A percentile compares a stretch with the other conserved stretches of the same genome.
These are phyloP conservation scores for Aspergillus aculeatus DNA, from an alignment of 2,329 filamentous ascomycete genomes.

Conservation along the genomic window DNA sequence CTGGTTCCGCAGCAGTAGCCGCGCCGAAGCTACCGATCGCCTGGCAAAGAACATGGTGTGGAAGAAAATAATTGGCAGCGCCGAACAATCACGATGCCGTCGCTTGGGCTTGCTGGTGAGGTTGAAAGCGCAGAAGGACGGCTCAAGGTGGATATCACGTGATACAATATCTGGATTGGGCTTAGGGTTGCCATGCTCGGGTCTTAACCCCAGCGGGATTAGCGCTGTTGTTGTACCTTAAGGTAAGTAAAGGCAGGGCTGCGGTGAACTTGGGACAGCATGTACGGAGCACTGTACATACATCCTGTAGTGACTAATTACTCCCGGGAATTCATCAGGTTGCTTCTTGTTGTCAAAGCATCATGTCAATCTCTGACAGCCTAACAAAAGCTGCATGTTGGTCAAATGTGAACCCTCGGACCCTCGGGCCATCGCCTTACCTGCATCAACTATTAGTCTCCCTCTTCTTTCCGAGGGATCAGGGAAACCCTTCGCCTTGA, in stretches of 20 bases:
- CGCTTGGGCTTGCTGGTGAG: conserved; percentile 21
- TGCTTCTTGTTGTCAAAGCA: conserved; percentile 3
- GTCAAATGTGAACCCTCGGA: conserved; percentile 7
- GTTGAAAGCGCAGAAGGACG: conserved; percentile 18
- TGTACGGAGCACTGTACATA: too few species aligned
- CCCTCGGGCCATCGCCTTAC: neutral
- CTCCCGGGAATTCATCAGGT: neutral
- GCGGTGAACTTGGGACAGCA: too few species aligned
- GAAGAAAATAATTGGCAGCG: conserved; percentile 30
- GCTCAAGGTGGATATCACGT: conserved; percentile 17
- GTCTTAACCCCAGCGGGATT: neutral
- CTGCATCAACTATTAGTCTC: neutral
- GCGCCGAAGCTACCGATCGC: conserved; percentile 39
- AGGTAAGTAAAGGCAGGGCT: neutral
- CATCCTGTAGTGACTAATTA: too few species aligned
- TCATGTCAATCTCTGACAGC: conserved; percentile 3
- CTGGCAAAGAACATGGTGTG: conserved; percentile 44
- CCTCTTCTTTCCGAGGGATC: conserved; percentile 5
- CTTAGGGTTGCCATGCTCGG: conserved; percentile 14
- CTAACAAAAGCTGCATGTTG: conserved; percentile 8
- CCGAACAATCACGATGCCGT: conserved; percentile 32
- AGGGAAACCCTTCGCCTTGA: conserved; percentile 4
- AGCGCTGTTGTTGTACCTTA: neutral
- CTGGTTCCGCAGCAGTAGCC: conserved; percentile 41
- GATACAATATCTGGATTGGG: conserved; percentile 3